A percentile compares a stretch with the other conserved stretches of the same genome.
phyloP scores from a whole-genome alignment of 768 basidiomycete species.

The Calocera viscosa region DNA sequence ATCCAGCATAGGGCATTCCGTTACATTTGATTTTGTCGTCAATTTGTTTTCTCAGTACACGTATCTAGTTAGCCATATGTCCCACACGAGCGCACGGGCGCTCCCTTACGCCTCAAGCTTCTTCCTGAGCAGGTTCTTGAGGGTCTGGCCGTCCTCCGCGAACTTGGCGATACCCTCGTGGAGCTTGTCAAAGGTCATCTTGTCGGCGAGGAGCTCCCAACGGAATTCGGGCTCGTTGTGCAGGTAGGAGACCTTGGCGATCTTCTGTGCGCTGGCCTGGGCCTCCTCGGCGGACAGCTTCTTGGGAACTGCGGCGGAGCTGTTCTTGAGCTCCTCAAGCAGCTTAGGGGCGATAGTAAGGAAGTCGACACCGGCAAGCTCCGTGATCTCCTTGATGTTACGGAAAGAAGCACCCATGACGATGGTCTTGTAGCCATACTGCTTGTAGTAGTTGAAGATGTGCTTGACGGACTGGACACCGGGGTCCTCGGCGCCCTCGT shows the following conservation, averaged over 20 bases:
- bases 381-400: constrained; percentile 88
- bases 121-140: constrained; percentile 68
- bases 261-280: constrained; percentile 31
- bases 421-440: constrained; percentile 94
- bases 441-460: constrained; percentile 99
- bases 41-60: constrained; percentile 1
- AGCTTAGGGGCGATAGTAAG: constrained; percentile 86
- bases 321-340: constrained; percentile 85
- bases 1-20: neutral
- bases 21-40: constrained; percentile 9
- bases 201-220: constrained; percentile 81
- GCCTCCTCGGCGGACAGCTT: constrained; percentile 52
- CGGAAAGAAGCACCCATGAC: constrained; percentile 99
- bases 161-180: constrained; percentile 99
- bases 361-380: constrained; percentile 94
- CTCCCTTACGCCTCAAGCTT: constrained; percentile 27
- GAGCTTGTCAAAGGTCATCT: constrained; percentile 98
- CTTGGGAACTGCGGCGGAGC: constrained; percentile 64
- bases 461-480: constrained; percentile 91
- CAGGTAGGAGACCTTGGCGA: constrained; percentile 70
- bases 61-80: neutral
- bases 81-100: neutral
- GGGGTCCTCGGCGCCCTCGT: constrained; percentile 85
- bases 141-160: constrained; percentile 82
- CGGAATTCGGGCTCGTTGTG: constrained; percentile 95